Evolutionary conservation across 2,329 filamentous ascomycete genomes (phyloP).

Genomic region (Coniella lustricola): DNA sequence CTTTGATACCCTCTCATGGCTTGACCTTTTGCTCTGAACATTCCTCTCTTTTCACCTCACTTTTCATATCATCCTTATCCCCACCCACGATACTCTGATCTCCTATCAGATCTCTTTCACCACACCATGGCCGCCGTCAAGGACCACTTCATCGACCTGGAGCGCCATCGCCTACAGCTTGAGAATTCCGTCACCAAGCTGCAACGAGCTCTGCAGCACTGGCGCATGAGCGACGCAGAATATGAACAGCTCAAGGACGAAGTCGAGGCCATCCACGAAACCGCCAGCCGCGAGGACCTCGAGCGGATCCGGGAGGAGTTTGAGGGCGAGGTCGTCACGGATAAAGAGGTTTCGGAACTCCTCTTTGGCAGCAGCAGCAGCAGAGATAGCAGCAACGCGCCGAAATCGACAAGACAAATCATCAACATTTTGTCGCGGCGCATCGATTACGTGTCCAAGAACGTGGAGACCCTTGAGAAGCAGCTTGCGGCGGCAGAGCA

Average conservation of each 20-base stretch:
- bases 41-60: neutral
- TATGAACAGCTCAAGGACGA: slow-evolving; percentile 87
- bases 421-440: slow-evolving; percentile 63
- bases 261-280: slow-evolving; percentile 49
- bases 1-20: neutral
- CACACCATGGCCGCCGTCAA: slow-evolving; percentile 31
- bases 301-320: slow-evolving; percentile 51
- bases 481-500: slow-evolving; percentile 63
- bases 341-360: slow-evolving; percentile 46
- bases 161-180: slow-evolving; percentile 66
- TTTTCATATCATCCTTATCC: no score
- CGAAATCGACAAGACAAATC: slow-evolving; percentile 57
- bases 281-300: slow-evolving; percentile 46
- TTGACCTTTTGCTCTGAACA: neutral
- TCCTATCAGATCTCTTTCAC: neutral
- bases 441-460: slow-evolving; percentile 83
- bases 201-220: slow-evolving; percentile 70
- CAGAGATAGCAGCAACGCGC: no score
- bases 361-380: slow-evolving; percentile 37
- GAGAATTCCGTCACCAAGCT: slow-evolving; percentile 71
- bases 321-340: slow-evolving; percentile 55
- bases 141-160: slow-evolving; percentile 59
- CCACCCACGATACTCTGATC: neutral
- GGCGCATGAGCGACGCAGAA: slow-evolving; percentile 85
- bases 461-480: slow-evolving; percentile 67